Evolutionary conservation across 306 rosid genomes (phyloP), one percentile per base, ranked within the genome.

Genomic region (Datisca glomerata): DNA sequence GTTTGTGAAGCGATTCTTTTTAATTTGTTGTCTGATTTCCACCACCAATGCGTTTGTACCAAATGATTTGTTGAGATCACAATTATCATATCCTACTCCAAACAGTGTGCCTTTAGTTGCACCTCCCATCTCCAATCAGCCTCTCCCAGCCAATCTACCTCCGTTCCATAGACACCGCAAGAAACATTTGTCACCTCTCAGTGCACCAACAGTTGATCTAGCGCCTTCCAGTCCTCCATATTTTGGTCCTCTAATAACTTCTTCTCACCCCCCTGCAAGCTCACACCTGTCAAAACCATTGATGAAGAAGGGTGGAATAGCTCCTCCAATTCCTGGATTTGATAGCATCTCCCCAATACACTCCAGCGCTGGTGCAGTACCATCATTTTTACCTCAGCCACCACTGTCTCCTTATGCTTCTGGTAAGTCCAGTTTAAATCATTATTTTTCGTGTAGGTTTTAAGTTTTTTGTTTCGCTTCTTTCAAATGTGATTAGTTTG

Each of bases 341-440:
- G 59, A 70, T 60, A 43, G 64, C 51, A 57, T 67, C 32, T 68
- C 93, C 24, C 96, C 96, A 24, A 23, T 60, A 19, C 71, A 69
- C 51, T 65, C 83, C 11, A 18, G 37, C 21, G 56, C 64, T 57
- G 91, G 78, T 31, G 63, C 71, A 28, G 56, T 66, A 41, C 81
- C 87, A 63, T 72, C 81, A 27, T 74, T 67, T 28, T 55, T 81
- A 70, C 57, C 80, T 52, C 79, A 86, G 63, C 86, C 85, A 3
- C 91, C 86, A 11, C 42, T 86, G 49, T 65, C 93, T 47, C 93
- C 89, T 49, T 34, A 64, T 43, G 62, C 29, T 39, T 75, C 93
- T 33, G 56, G 96, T 86, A 71, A 74, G 85, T 65, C 31, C 35
- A 37, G 38, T 18, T 18, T 18, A 6, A 6, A 22, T 20, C 41